Percentiles rank a stretch among this genome's conserved stretches.
These are phyloP conservation scores for Strobilomyces echinocephalus DNA, from an alignment of 768 basidiomycete species.

Conservation along the genomic window DNA sequence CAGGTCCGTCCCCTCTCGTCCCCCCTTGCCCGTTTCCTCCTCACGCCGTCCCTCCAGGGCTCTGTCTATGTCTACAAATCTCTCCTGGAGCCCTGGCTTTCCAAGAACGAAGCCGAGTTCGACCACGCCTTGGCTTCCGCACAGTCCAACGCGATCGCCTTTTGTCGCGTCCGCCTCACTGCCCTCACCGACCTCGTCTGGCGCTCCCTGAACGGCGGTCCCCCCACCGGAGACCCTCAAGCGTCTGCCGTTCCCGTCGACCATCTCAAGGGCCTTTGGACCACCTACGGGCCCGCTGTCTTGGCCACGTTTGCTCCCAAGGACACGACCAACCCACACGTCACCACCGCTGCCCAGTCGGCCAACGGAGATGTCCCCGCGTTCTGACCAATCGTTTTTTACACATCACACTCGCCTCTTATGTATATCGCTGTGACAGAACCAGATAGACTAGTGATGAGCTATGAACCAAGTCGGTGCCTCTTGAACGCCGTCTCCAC, in stretches of 20 bases:
- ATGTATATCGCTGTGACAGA: conserved; percentile 6
- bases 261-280: conserved; percentile 37
- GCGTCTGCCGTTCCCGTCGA: conserved; percentile 20
- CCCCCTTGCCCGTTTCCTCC: neutral
- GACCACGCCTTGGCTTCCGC: conserved; percentile 55
- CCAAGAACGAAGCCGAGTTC: conserved; percentile 52
- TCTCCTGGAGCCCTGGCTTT: conserved; percentile 58
- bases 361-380: conserved; percentile 12
- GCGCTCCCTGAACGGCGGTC: conserved; percentile 39
- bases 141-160: conserved; percentile 50
- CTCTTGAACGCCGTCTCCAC: conserved; percentile 76
- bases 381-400: neutral
- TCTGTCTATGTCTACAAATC: conserved; percentile 60
- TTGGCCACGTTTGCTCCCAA: conserved; percentile 28
- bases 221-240: conserved; percentile 22
- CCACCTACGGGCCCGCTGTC: conserved; percentile 37
- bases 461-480: conserved; percentile 39
- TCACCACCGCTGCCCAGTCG: conserved; percentile 1
- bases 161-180: conserved; percentile 48
- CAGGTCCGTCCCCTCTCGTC: conserved; percentile 40
- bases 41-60: conserved; percentile 41
- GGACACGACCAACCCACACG: conserved; percentile 8
- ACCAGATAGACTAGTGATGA: conserved; percentile 5
- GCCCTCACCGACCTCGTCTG: conserved; percentile 45
- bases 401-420: neutral